Evolutionary conservation across 495 filamentous ascomycete species (phyloP).

Genomic region (Talaromyces liani): DNA sequence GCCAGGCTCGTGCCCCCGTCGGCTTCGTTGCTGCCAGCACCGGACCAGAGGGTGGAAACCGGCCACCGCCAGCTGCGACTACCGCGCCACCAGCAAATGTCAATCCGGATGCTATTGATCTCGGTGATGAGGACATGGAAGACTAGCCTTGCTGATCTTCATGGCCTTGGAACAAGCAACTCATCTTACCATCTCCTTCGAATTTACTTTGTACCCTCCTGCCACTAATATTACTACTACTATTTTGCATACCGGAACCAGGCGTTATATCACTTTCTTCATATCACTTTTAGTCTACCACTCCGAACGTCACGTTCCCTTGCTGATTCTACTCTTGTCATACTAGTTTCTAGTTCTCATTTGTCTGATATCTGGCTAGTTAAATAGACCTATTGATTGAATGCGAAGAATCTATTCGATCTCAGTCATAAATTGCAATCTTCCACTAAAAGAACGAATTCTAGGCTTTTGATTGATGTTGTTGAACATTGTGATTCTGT

Average conservation of each 20-base stretch:
- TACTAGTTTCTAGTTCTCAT: constrained; percentile 1
- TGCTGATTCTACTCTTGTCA: constrained; percentile 8
- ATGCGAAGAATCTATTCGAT: background rate
- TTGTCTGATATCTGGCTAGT: background rate
- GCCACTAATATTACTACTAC: background rate
- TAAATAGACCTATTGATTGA: background rate
- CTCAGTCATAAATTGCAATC: background rate
- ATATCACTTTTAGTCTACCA: background rate
- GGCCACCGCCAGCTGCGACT: constrained; percentile 19
- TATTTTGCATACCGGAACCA: background rate
- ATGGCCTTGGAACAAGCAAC: background rate
- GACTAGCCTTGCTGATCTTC: constrained; percentile 4
- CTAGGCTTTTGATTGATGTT: too few relatives aligned
- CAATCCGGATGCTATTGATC: constrained; percentile 86
- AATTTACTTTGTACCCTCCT: background rate
- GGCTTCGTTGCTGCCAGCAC: constrained; percentile 87
- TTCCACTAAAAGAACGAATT: background rate
- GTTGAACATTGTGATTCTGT: too few relatives aligned
- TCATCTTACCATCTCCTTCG: background rate
- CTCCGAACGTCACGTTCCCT: background rate
- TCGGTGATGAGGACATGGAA: constrained; percentile 55
- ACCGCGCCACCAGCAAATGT: constrained; percentile 39
- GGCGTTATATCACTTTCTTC: constrained; percentile 7
- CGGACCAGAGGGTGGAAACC: constrained; percentile 65
- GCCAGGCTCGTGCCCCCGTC: constrained; percentile 77